Percentiles rank a stretch among this genome's conserved stretches.
Evolutionary conservation across 1,139 yeast genomes (phyloP).

Genomic region (Zygoascus hellenicus): DNA sequence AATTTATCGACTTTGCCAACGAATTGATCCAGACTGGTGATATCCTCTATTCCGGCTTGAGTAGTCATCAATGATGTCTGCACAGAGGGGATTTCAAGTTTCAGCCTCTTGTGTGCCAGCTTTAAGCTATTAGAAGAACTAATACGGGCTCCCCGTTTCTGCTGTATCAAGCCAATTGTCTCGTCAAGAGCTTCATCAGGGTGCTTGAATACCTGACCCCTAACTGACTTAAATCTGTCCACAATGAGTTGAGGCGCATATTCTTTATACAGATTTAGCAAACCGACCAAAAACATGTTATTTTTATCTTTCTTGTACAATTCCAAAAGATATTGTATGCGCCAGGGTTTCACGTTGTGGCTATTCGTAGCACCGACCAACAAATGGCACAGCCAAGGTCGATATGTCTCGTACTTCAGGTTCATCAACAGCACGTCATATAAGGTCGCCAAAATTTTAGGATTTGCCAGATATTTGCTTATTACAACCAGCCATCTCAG

Average conservation of each 20-base stretch:
- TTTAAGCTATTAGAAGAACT: conserved; percentile 7
- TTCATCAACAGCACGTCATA: conserved; percentile 40
- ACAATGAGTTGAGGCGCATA: conserved; percentile 28
- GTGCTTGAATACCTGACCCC: conserved; percentile 26
- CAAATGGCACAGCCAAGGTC: conserved; percentile 42
- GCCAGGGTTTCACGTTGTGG: conserved; percentile 36
- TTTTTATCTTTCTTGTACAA: conserved; percentile 32
- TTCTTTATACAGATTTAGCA: conserved; percentile 30
- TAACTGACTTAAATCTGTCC: conserved; percentile 25
- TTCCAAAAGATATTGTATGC: conserved; percentile 34
- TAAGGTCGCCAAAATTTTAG: conserved; percentile 24
- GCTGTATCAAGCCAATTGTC: conserved; percentile 21
- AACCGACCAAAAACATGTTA: conserved; percentile 32
- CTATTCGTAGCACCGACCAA: conserved; percentile 36
- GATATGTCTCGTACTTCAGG: conserved; percentile 41
- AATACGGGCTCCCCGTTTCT: conserved; percentile 16
- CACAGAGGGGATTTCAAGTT: conserved; percentile 12
- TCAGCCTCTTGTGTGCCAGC: conserved; percentile 11
- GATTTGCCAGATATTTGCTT: conserved; percentile 29
- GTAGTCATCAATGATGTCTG: conserved; percentile 7
- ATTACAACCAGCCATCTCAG: conserved; percentile 40
- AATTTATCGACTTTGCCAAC: conserved; percentile 21
- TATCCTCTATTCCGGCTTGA: conserved; percentile 18
- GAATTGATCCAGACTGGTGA: conserved; percentile 20
- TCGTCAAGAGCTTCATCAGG: conserved; percentile 26